Conservation (phyloP, 2,329 filamentous ascomycete genomes). For the Chaetothyriales sp. region DNA sequence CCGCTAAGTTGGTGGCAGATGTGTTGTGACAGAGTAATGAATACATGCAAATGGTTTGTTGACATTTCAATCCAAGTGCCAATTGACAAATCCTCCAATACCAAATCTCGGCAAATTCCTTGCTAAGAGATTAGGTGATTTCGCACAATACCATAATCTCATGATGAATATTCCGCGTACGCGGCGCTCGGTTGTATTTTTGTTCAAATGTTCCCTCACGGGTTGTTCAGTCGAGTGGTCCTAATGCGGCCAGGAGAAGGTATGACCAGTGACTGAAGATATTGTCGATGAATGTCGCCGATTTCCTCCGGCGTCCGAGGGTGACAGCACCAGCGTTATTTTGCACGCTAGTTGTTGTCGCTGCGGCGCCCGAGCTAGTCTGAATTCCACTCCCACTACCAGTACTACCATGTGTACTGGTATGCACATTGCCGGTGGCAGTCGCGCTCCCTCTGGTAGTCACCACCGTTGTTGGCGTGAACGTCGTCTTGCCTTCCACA, state of each 20-base stretch:
- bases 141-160: neutral
- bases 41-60: constrained; percentile 1
- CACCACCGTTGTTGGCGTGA: neutral
- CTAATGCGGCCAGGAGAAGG: neutral
- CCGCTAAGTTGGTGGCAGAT: too few species aligned
- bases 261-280: neutral
- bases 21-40: too few species aligned
- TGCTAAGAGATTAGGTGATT: neutral
- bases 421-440: neutral
- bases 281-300: neutral
- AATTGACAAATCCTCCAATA: neutral
- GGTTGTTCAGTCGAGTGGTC: neutral
- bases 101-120: neutral
- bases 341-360: neutral
- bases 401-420: neutral
- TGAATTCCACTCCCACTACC: neutral
- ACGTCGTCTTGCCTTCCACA: constrained; percentile 19
- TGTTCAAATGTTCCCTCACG: too few species aligned
- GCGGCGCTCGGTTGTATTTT: too few species aligned
- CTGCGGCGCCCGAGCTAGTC: neutral
- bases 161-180: neutral
- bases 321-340: neutral
- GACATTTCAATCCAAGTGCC: neutral
- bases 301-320: neutral
- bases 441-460: neutral